Evolutionary conservation across 306 rosid species (phyloP).

Genomic region (Fragaria vesca): DNA sequence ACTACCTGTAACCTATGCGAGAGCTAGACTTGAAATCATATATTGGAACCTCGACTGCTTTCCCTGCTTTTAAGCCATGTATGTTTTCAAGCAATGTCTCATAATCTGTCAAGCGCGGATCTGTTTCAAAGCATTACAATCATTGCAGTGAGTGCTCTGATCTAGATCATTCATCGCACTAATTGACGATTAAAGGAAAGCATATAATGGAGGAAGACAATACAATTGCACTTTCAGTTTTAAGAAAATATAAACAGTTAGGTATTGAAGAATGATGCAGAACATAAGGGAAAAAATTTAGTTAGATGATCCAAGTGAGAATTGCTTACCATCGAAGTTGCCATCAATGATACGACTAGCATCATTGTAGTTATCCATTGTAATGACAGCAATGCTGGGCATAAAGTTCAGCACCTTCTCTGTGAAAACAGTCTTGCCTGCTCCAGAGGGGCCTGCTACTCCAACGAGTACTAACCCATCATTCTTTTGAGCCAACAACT

Average conservation of each 20-base stretch:
- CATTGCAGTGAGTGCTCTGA: conserved; percentile 33
- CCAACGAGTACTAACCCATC: conserved; percentile 85
- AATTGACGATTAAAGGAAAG: neutral
- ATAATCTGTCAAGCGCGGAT: conserved; percentile 97
- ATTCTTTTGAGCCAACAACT: conserved; percentile 87
- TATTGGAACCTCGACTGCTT: conserved; percentile 80
- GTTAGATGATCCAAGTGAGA: neutral
- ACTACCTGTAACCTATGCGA: conserved; percentile 84
- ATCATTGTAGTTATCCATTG: conserved; percentile 97
- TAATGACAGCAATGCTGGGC: conserved; percentile 92
- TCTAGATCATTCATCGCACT: conserved; percentile 21
- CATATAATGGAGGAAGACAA: neutral
- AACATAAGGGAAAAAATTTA: neutral
- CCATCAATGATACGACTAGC: conserved; percentile 92
- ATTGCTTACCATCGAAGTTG: conserved; percentile 75
- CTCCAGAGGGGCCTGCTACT: conserved; percentile 99
- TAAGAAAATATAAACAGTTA: neutral
- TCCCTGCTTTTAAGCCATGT: conserved; percentile 80
- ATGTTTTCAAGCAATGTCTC: conserved; percentile 86
- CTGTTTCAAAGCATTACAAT: conserved; percentile 51
- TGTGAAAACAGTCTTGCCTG: conserved; percentile 95
- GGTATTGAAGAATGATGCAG: neutral
- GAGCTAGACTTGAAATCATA: conserved; percentile 96
- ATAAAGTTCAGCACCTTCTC: conserved; percentile 83
- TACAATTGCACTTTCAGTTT: neutral